These are phyloP conservation scores for Cladobotryum protrusum DNA, from an alignment of 2,329 filamentous ascomycete species.

Conservation along the genomic window DNA sequence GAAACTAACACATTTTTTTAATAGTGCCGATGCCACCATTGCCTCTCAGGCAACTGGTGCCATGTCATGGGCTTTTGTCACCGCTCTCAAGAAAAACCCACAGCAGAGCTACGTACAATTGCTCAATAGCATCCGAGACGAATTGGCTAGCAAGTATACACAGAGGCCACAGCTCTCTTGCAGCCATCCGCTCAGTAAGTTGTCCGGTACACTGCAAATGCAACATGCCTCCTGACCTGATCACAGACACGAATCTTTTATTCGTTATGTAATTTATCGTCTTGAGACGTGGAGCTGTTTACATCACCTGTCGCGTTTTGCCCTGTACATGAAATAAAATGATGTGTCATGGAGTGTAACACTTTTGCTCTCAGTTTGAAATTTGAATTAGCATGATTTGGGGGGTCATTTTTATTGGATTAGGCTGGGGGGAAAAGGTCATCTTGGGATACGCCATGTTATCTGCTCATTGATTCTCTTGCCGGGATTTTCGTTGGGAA, in stretches of 20 bases:
- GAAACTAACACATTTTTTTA: not conserved
- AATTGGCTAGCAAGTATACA: conserved; percentile 77
- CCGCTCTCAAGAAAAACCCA: conserved; percentile 87
- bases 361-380: not conserved
- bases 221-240: conserved; percentile 16
- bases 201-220: conserved; percentile 9
- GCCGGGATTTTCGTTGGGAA: not conserved
- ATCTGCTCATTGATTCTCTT: not conserved
- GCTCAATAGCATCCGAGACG: conserved; percentile 92
- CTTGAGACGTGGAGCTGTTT: not conserved
- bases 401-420: conserved; percentile 1
- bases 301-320: not conserved
- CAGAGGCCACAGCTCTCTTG: conserved; percentile 97
- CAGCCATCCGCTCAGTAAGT: conserved; percentile 89
- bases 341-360: not conserved
- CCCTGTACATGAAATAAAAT: conserved; percentile 11
- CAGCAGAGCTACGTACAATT: conserved; percentile 97
- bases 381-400: conserved; percentile 1
- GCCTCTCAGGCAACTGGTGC: conserved; percentile 86
- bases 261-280: conserved; percentile 50
- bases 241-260: conserved; percentile 53
- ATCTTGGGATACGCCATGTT: not conserved
- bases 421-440: not conserved
- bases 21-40: conserved; percentile 86
- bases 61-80: conserved; percentile 98